These are phyloP conservation scores for Mucor mucedo DNA, from an alignment of 371 early-diverging fungal genomes.

Conservation along the genomic window DNA sequence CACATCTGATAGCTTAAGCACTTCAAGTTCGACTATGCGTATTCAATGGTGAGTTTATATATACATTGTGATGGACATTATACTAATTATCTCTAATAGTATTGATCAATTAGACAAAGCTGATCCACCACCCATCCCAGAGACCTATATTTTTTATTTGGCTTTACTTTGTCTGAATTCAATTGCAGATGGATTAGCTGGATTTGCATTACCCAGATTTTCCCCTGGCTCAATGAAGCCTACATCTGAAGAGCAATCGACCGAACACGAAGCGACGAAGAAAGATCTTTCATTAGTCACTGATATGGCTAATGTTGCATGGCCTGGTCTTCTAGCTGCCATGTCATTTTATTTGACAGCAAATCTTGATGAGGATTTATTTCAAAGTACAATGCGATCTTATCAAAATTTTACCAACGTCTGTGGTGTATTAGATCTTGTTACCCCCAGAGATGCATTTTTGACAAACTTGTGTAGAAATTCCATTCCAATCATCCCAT, in stretches of 20 bases:
- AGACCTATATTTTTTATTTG: constrained; percentile 84
- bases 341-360: constrained; percentile 79
- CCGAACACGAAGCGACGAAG: constrained; percentile 24
- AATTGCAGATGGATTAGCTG: constrained; percentile 77
- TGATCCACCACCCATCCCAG: constrained; percentile 88
- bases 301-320: constrained; percentile 82
- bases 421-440: constrained; percentile 82
- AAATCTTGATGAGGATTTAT: constrained; percentile 87
- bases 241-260: constrained; percentile 10
- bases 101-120: constrained; percentile 92
- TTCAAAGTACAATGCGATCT: constrained; percentile 70
- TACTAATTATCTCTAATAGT: constrained; percentile 30
- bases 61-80: background rate
- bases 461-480: constrained; percentile 82
- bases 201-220: constrained; percentile 67
- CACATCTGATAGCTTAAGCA: constrained; percentile 43
- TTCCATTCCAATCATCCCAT: constrained; percentile 67
- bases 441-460: constrained; percentile 85
- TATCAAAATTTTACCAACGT: constrained; percentile 82
- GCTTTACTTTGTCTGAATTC: constrained; percentile 71
- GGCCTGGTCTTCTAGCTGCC: constrained; percentile 85
- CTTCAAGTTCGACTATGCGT: constrained; percentile 65
- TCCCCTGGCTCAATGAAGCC: constrained; percentile 35
- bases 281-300: constrained; percentile 72
- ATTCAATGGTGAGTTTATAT: constrained; percentile 70